Conservation (phyloP, 805 yeast species). For the Lipomyces spencermartinsiae region DNA sequence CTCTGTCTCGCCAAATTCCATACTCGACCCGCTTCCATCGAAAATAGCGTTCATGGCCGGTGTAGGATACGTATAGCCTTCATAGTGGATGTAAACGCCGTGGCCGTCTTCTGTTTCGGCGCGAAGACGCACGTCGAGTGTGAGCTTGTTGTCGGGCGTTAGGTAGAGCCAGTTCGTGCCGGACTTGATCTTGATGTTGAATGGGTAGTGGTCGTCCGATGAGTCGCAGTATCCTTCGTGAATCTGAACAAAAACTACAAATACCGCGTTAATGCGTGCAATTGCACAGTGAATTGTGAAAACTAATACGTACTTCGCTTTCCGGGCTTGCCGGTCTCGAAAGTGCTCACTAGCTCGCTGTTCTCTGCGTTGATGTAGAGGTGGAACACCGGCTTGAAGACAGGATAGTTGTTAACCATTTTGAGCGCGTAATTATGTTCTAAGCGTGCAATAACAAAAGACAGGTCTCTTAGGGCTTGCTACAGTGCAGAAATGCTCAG, state of each 20-base stretch:
- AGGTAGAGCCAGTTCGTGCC: conserved; percentile 36
- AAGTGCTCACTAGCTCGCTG: conserved; percentile 33
- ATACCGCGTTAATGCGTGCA: not conserved
- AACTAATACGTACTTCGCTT: conserved; percentile 23
- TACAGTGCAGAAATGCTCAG: too few relatives aligned
- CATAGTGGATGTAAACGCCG: conserved; percentile 33
- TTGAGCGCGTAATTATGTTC: not conserved
- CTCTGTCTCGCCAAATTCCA: conserved; percentile 38
- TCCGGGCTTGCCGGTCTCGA: conserved; percentile 28
- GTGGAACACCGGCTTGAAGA: conserved; percentile 37
- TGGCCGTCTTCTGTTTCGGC: conserved; percentile 35
- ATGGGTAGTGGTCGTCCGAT: conserved; percentile 33
- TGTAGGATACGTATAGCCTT: conserved; percentile 34
- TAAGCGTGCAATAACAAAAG: not conserved
- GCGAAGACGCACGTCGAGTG: conserved; percentile 34
- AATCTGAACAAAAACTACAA: conserved; percentile 32
- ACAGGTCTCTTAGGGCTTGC: not conserved
- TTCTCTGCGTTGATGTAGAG: conserved; percentile 36
- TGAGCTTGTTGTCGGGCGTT: conserved; percentile 26
- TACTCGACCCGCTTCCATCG: conserved; percentile 29
- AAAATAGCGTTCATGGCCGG: conserved; percentile 33
- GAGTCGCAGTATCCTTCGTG: conserved; percentile 36
- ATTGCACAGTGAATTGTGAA: not conserved
- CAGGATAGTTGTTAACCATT: conserved; percentile 22
- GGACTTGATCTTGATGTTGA: conserved; percentile 32